Conservation (phyloP, 2,329 filamentous ascomycete genomes). For the Pseudopyrenochaeta lycopersici region DNA sequence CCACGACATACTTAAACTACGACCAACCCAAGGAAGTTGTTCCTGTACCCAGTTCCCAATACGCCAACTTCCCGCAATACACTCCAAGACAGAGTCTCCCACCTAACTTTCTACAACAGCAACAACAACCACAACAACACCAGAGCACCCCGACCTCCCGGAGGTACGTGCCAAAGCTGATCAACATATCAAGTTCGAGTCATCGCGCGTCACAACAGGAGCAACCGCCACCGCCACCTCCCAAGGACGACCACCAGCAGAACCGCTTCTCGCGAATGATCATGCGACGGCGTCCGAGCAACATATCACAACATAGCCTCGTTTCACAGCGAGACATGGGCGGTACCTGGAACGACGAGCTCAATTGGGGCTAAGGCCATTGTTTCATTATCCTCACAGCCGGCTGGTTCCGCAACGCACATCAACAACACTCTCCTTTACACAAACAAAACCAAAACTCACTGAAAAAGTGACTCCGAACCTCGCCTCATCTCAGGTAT, state of each 20-base stretch:
- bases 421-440: slow-evolving; percentile 33
- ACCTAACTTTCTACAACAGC: slow-evolving; percentile 42
- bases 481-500: slow-evolving; percentile 30
- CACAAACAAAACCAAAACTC: slow-evolving; percentile 31
- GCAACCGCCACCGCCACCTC: slow-evolving; percentile 45
- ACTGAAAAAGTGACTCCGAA: slow-evolving; percentile 52
- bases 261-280: slow-evolving; percentile 47
- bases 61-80: slow-evolving; percentile 44
- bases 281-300: slow-evolving; percentile 47
- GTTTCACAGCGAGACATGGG: slow-evolving; percentile 43
- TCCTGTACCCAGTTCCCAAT: slow-evolving; percentile 44
- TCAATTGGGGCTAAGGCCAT: slow-evolving; percentile 42
- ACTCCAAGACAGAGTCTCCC: slow-evolving; percentile 44
- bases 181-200: slow-evolving; percentile 43
- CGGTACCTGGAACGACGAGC: slow-evolving; percentile 43
- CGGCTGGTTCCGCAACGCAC: slow-evolving; percentile 39
- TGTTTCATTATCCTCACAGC: slow-evolving; percentile 7
- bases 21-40: slow-evolving; percentile 42
- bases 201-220: slow-evolving; percentile 37
- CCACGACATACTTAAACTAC: slow-evolving; percentile 42
- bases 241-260: slow-evolving; percentile 44
- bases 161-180: slow-evolving; percentile 44
- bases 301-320: slow-evolving; percentile 48
- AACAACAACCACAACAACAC: slow-evolving; percentile 29
- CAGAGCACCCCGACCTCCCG: slow-evolving; percentile 31